phyloP scores from a whole-genome alignment of 1,139 yeast species.

The Williopsis jadinii region DNA sequence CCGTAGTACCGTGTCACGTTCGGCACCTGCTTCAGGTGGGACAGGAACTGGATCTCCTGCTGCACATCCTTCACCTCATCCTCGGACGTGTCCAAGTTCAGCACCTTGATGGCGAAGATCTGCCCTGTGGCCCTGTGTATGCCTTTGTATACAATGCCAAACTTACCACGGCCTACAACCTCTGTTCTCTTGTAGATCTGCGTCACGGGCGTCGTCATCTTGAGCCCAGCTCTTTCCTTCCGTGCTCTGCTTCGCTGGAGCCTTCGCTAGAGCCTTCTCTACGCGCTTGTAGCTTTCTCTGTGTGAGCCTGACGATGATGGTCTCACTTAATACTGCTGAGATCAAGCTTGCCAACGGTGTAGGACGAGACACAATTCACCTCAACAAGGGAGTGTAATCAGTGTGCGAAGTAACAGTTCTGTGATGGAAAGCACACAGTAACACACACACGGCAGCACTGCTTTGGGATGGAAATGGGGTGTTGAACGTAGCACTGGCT shows the following conservation, averaged over 20 bases:
- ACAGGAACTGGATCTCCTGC: constrained; percentile 80
- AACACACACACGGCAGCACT: too few species aligned
- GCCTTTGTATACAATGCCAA: constrained; percentile 94
- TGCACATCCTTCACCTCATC: constrained; percentile 96
- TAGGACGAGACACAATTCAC: too few species aligned
- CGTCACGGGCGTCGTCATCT: constrained; percentile 21
- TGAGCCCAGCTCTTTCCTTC: neutral
- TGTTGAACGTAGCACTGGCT: too few species aligned
- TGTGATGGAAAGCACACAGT: too few species aligned
- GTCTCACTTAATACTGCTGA: too few species aligned
- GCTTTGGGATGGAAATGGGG: too few species aligned
- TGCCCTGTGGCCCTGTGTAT: constrained; percentile 42
- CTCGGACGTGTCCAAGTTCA: constrained; percentile 86
- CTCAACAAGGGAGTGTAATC: too few species aligned
- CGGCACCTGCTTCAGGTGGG: constrained; percentile 77
- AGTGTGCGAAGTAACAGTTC: too few species aligned
- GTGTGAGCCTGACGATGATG: too few species aligned
- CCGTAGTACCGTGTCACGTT: constrained; percentile 93
- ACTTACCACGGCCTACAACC: constrained; percentile 91
- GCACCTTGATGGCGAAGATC: constrained; percentile 86
- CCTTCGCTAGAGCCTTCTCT: too few species aligned
- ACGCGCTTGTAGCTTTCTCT: too few species aligned
- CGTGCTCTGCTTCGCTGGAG: neutral
- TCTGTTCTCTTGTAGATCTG: constrained; percentile 70
- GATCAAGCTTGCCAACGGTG: too few species aligned